Percentiles rank a stretch among this genome's conserved stretches.
These are phyloP conservation scores for Epichloe scottii DNA, from an alignment of 2,329 filamentous ascomycete species.

Conservation along the genomic window DNA sequence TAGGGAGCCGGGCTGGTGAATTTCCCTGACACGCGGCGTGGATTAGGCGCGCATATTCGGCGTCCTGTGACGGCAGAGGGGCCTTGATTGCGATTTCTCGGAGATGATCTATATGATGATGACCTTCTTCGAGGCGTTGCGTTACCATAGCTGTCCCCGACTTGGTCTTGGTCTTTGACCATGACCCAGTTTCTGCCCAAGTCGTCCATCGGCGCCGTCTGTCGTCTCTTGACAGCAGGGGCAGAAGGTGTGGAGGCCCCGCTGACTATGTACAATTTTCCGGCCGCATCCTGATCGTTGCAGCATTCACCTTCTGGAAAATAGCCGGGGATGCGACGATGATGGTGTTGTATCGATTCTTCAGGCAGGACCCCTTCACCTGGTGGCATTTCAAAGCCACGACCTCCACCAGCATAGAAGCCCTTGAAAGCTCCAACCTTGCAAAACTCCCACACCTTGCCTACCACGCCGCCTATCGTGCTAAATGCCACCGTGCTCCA, in stretches of 20 bases:
- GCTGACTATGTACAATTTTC: constrained; percentile 18
- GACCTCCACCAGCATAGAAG: constrained; percentile 76
- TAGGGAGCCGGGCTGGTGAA: constrained; percentile 8
- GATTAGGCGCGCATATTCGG: constrained; percentile 29
- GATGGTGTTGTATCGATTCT: constrained; percentile 6
- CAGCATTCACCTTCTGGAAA: constrained; percentile 21
- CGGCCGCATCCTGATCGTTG: constrained; percentile 7
- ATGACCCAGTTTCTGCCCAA: constrained; percentile 61
- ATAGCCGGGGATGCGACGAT: constrained; percentile 15
- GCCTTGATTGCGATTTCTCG: constrained; percentile 20
- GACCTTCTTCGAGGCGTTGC: constrained; percentile 14
- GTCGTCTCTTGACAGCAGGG: constrained; percentile 40
- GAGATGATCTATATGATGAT: constrained; percentile 12
- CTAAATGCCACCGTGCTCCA: constrained; percentile 50
- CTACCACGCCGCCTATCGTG: constrained; percentile 54
- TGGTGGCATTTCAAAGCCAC: constrained; percentile 46
- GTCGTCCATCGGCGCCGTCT: constrained; percentile 41
- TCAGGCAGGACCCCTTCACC: constrained; percentile 15
- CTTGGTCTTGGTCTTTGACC: constrained; percentile 36
- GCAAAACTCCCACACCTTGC: constrained; percentile 80
- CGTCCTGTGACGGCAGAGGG: constrained; percentile 24
- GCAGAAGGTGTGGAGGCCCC: constrained; percentile 29
- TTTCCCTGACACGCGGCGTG: constrained; percentile 18
- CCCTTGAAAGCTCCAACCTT: constrained; percentile 61
- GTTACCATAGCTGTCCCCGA: constrained; percentile 3